Evolutionary conservation across 345 rosid genomes (phyloP).

Genomic region (Ceriops tagal): DNA sequence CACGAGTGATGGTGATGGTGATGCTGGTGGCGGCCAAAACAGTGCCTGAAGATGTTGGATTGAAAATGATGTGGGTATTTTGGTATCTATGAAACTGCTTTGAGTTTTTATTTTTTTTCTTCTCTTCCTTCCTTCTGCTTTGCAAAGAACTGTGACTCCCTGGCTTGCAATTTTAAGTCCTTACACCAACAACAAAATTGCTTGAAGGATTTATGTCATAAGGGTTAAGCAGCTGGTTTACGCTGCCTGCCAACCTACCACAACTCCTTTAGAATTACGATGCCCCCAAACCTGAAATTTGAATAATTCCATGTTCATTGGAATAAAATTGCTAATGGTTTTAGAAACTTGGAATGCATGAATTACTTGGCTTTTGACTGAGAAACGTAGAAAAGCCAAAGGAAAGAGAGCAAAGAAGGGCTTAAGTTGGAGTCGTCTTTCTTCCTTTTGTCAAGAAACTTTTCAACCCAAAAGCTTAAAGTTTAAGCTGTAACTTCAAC

Average conservation of each 20-base stretch:
- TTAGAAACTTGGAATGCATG: too few species aligned
- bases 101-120: not conserved
- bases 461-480: not conserved
- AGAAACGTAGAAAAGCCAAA: not conserved
- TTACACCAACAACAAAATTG: too few species aligned
- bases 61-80: slow-evolving; percentile 15
- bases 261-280: too few species aligned
- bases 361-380: too few species aligned
- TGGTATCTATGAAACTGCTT: too few species aligned
- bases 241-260: too few species aligned
- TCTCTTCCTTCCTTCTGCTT: not conserved
- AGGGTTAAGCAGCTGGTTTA: too few species aligned
- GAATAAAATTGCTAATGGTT: too few species aligned
- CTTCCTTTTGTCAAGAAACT: not conserved
- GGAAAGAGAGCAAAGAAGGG: not conserved
- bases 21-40: slow-evolving; percentile 24
- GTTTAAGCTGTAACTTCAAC: not conserved
- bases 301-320: too few species aligned
- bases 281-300: too few species aligned
- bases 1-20: slow-evolving; percentile 24
- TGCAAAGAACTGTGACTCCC: not conserved
- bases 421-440: not conserved
- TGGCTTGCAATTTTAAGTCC: too few species aligned
- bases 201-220: too few species aligned
- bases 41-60: slow-evolving; percentile 12